These are phyloP conservation scores for Nemania serpens DNA, from an alignment of 2,329 filamentous ascomycete genomes.

Conservation along the genomic window DNA sequence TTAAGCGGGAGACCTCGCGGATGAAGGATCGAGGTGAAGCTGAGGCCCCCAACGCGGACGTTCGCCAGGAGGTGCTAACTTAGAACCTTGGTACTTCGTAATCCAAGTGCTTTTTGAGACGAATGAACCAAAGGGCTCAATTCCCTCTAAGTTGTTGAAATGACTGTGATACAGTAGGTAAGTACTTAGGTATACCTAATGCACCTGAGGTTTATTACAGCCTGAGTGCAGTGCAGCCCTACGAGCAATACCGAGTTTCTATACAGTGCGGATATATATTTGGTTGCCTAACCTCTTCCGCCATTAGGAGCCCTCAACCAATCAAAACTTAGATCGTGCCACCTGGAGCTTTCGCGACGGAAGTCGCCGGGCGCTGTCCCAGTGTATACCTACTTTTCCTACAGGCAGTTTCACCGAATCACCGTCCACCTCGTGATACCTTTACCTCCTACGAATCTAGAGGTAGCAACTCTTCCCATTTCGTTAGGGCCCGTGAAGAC, in stretches of 20 bases:
- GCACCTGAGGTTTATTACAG: too few relatives aligned
- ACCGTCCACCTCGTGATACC: too few relatives aligned
- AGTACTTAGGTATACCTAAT: too few relatives aligned
- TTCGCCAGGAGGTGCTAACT: too few relatives aligned
- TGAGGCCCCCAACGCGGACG: slow-evolving; percentile 14
- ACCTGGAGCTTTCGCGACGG: too few relatives aligned
- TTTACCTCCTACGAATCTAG: too few relatives aligned
- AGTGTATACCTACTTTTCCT: too few relatives aligned
- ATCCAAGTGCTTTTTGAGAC: background rate
- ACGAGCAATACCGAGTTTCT: slow-evolving; percentile 1
- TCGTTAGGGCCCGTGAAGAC: background rate
- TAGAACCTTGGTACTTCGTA: too few relatives aligned
- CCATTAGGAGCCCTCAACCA: background rate
- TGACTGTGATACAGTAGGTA: too few relatives aligned
- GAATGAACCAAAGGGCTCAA: background rate
- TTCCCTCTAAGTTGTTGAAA: too few relatives aligned
- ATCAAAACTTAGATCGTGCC: slow-evolving; percentile 6
- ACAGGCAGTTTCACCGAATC: too few relatives aligned
- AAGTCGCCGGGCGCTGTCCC: too few relatives aligned
- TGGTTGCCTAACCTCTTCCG: background rate
- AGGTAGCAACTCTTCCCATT: background rate
- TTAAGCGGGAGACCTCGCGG: slow-evolving; percentile 15
- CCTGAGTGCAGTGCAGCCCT: background rate
- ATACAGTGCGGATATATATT: slow-evolving; percentile 3
- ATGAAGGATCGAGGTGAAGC: background rate